Evolutionary conservation across 768 basidiomycete genomes (phyloP).

Genomic region (Lactifluus volemus): DNA sequence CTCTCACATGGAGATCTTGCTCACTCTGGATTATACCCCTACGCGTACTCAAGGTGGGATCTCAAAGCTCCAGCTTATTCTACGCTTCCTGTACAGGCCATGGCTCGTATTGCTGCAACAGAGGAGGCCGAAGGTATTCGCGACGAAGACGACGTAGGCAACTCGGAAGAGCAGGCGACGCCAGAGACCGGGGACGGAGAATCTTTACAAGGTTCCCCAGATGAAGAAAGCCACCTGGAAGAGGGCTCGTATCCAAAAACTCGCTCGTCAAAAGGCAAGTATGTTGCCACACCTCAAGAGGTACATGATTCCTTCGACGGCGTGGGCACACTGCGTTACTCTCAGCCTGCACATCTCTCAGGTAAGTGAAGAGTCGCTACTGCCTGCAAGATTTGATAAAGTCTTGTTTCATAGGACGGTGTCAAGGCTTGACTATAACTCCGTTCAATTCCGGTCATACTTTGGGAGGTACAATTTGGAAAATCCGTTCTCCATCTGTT

Average conservation of each 20-base stretch:
- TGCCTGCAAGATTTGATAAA: background rate
- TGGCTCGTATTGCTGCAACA: conserved; percentile 84
- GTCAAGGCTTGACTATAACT: conserved; percentile 87
- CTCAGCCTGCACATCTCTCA: conserved; percentile 91
- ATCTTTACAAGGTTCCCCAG: conserved; percentile 22
- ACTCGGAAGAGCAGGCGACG: background rate
- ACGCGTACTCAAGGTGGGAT: conserved; percentile 81
- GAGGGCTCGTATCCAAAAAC: conserved; percentile 19
- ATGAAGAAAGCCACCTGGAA: conserved; percentile 25
- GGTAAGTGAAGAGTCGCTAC: conserved; percentile 35
- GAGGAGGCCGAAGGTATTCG: conserved; percentile 81
- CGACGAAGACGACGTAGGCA: conserved; percentile 57
- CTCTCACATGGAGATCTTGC: conserved; percentile 89
- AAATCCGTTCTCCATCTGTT: conserved; percentile 93
- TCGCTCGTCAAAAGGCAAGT: conserved; percentile 38
- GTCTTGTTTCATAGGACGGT: conserved; percentile 46
- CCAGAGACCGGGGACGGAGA: conserved; percentile 14
- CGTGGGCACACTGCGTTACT: conserved; percentile 87
- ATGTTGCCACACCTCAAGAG: conserved; percentile 70
- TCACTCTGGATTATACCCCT: conserved; percentile 89
- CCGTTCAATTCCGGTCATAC: conserved; percentile 94
- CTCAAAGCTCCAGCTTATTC: conserved; percentile 88
- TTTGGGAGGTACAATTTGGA: conserved; percentile 96
- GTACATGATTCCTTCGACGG: conserved; percentile 90
- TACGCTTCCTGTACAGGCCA: conserved; percentile 91